A percentile compares a stretch with the other conserved stretches of the same genome.
Evolutionary conservation across 331 rosid species (phyloP).

Genomic region (Rosa hybrid): DNA sequence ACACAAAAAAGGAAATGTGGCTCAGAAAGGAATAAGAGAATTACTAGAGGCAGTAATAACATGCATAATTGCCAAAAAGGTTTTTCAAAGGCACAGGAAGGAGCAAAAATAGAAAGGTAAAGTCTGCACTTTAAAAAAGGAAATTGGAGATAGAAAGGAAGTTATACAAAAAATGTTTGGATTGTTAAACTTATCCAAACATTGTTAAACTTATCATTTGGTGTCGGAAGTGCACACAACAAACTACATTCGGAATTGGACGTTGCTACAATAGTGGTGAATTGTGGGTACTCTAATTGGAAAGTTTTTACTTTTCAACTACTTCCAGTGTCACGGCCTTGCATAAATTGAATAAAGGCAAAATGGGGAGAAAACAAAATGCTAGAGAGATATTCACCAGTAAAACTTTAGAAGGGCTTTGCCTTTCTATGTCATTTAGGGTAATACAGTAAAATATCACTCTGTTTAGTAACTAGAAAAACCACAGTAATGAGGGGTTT

Average conservation of each 20-base stretch:
- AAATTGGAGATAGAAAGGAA: background rate
- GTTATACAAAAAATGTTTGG: background rate
- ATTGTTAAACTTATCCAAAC: background rate
- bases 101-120: background rate
- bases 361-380: background rate
- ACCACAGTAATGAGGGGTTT: background rate
- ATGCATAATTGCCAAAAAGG: background rate
- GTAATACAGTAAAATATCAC: background rate
- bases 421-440: background rate
- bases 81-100: background rate
- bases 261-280: background rate
- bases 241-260: background rate
- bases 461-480: slow-evolving; percentile 11
- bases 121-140: background rate
- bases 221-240: background rate
- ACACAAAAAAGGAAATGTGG: background rate
- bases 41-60: background rate
- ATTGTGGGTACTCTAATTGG: background rate
- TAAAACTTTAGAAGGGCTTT: background rate
- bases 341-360: background rate
- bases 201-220: background rate
- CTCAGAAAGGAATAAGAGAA: background rate
- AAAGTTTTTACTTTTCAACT: background rate
- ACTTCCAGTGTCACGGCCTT: background rate
- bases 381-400: background rate